These are phyloP conservation scores for Batrachochytrium dendrobatidis DNA, from an alignment of 371 early-diverging fungal species.

Conservation along the genomic window DNA sequence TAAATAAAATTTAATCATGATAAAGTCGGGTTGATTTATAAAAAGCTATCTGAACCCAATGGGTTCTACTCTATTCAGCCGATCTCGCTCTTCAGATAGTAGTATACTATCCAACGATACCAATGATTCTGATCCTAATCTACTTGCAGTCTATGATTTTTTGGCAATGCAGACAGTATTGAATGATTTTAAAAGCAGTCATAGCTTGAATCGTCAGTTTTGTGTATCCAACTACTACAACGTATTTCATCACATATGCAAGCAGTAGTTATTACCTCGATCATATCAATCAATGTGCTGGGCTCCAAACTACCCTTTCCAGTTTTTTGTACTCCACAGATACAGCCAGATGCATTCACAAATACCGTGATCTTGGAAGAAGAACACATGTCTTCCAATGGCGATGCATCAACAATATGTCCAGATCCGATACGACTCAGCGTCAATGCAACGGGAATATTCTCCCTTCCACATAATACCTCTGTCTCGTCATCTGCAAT, in stretches of 20 bases:
- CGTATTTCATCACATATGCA: too few species aligned
- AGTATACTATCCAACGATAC: not conserved
- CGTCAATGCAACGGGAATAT: conserved; percentile 75
- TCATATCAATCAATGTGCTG: conserved; percentile 68
- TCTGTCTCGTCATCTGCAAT: conserved; percentile 81
- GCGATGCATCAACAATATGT: conserved; percentile 79
- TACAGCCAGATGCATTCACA: conserved; percentile 67
- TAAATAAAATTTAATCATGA: too few species aligned
- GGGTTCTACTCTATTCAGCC: not conserved
- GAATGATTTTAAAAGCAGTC: too few species aligned
- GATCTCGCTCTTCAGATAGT: not conserved
- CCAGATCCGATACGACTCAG: conserved; percentile 77
- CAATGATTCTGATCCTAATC: too few species aligned
- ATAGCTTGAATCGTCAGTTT: too few species aligned
- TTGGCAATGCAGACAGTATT: too few species aligned
- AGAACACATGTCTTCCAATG: conserved; percentile 79
- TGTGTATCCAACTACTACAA: too few species aligned
- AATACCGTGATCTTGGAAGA: conserved; percentile 70
- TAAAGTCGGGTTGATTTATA: too few species aligned
- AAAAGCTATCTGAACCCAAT: not conserved
- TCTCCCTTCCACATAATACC: conserved; percentile 62
- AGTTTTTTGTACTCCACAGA: conserved; percentile 80
- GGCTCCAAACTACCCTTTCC: conserved; percentile 69
- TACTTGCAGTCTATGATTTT: too few species aligned
- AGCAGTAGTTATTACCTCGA: too few species aligned